These are phyloP conservation scores for Microdochium nivale DNA, from an alignment of 2,329 filamentous ascomycete species.

Conservation along the genomic window DNA sequence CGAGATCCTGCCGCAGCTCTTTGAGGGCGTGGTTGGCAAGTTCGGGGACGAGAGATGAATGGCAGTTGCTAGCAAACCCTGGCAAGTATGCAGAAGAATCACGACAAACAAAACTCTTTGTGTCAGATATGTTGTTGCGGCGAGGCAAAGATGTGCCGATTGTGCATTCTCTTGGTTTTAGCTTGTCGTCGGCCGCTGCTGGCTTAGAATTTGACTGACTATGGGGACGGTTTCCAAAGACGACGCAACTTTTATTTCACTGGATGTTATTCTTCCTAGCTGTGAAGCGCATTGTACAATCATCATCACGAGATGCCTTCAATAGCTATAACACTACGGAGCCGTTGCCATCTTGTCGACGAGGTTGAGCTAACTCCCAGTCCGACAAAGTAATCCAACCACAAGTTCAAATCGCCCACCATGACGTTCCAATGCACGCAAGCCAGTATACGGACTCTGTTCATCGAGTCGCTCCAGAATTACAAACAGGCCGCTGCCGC, in stretches of 20 bases:
- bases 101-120: too few species aligned
- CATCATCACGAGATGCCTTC: too few species aligned
- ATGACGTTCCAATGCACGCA: background rate
- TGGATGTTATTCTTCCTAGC: too few species aligned
- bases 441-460: background rate
- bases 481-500: background rate
- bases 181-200: too few species aligned
- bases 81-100: too few species aligned
- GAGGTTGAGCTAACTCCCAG: background rate
- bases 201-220: too few species aligned
- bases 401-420: background rate
- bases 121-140: too few species aligned
- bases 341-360: background rate
- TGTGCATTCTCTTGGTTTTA: too few species aligned
- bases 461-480: background rate
- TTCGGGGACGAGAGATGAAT: constrained; percentile 8
- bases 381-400: background rate
- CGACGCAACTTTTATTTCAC: too few species aligned
- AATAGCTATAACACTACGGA: background rate
- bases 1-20: constrained; percentile 37
- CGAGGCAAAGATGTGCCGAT: too few species aligned
- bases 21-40: constrained; percentile 20
- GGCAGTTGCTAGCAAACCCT: background rate
- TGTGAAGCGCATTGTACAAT: too few species aligned
- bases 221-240: too few species aligned